These are phyloP conservation scores for Coleophoma crateriformis DNA, from an alignment of 2,329 filamentous ascomycete genomes.

Conservation along the genomic window DNA sequence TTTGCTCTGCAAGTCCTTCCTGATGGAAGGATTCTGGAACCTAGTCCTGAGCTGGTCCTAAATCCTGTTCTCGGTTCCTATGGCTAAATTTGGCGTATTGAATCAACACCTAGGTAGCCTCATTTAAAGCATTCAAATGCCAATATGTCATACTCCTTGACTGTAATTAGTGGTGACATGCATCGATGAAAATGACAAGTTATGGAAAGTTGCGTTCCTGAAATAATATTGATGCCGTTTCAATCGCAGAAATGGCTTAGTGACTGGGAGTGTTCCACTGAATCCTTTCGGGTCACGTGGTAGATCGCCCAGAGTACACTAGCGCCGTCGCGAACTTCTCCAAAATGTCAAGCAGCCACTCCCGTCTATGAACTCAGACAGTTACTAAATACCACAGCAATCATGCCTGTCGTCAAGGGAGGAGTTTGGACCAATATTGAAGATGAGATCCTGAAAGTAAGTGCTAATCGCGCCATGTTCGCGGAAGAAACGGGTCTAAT, in stretches of 20 bases:
- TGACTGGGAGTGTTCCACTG: background rate
- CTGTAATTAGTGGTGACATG: too few relatives aligned
- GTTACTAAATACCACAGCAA: constrained; percentile 19
- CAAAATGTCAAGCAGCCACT: background rate
- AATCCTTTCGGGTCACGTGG: background rate
- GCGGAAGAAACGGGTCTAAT: background rate
- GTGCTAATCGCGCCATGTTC: background rate
- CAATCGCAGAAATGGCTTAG: too few relatives aligned
- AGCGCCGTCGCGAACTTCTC: constrained; percentile 1
- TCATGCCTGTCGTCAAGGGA: constrained; percentile 69
- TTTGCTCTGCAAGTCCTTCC: background rate
- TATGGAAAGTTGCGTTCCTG: too few relatives aligned
- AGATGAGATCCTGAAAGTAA: constrained; percentile 94
- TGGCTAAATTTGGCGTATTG: too few relatives aligned
- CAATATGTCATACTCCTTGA: too few relatives aligned
- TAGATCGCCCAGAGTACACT: background rate
- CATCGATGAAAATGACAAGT: too few relatives aligned
- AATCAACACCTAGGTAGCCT: too few relatives aligned
- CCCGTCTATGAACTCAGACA: background rate
- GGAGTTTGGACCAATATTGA: constrained; percentile 73
- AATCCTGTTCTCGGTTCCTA: too few relatives aligned
- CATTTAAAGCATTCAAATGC: too few relatives aligned
- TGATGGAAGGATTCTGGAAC: too few relatives aligned
- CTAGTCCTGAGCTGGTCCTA: too few relatives aligned
- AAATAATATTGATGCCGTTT: too few relatives aligned